Base-by-base conservation (phyloP, 257 asterid species). In the Schizonepeta tenuifolia region DNA sequence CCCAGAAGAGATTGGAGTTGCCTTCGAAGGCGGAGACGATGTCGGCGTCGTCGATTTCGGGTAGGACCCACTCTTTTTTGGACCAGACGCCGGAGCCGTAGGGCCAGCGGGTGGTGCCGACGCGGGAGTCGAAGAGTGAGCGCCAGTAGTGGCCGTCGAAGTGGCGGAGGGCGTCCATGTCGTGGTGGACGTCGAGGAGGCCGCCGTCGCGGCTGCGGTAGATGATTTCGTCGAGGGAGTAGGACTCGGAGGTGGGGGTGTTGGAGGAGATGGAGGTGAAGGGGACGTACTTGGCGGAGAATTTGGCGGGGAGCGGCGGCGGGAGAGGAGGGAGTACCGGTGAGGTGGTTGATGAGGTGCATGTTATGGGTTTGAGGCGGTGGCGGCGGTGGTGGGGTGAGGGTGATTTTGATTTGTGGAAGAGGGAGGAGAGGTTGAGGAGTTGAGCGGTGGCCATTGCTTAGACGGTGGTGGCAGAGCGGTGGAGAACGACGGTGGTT, bases 61-160 rank as follows among this genome's bases (percentile, higher is more conserved):
- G 94, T 6, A 88, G 73, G 1, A 86, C 91, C 89, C 86, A 86
- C 15, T 88, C 91, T 28, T 84, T 84, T 38, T 88, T 86, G 47
- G 95, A 88, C 91, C 91, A 88, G 3, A 86, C 91, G 2, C 91
- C 95, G 63, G 91, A 88, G 28, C 91, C 95, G 36, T 84, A 79
- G 0, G 91, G 91, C 95, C 95, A 86, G 0, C 70, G 67, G 7
- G 95, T 88, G 76, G 80, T 86, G 2, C 88, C 91, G 3, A 82
- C 80, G 36, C 91, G 85, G 5, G 89, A 84, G 71, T 88, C 95
- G 67, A 88, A 86, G 18, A 88, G 80, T 3, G 80, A 7, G 12
- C 67, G 75, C 91, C 95, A 88, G 79, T 84, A 82, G 5, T 65
- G 38, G 4, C 90, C 95, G 72, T 84, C 90, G 80, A 73, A 88